phyloP scores from a whole-genome alignment of 768 basidiomycete species.

The Tricholoma flavovirens region DNA sequence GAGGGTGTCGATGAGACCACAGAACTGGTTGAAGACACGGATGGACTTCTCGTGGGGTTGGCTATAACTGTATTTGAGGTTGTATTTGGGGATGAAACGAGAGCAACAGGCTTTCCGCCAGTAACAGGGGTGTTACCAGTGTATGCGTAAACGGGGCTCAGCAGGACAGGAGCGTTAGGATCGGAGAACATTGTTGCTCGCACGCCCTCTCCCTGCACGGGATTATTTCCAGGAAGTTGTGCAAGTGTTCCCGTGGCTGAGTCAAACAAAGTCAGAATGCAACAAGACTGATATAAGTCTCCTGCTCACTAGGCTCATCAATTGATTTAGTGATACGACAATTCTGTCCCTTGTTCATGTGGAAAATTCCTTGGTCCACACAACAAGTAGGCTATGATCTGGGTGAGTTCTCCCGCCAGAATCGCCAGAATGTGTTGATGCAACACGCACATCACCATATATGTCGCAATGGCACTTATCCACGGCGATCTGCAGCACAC shows the following conservation, averaged over 20 bases:
- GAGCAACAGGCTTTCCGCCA: conserved; percentile 25
- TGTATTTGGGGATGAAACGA: not conserved
- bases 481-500: conserved; percentile 49
- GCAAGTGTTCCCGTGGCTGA: conserved; percentile 41
- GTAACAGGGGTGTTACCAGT: conserved; percentile 35
- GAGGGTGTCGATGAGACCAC: not conserved
- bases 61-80: not conserved
- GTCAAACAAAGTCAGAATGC: conserved; percentile 3
- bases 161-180: conserved; percentile 30
- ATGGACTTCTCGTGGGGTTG: not conserved
- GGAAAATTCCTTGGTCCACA: conserved; percentile 38
- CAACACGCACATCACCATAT: conserved; percentile 35
- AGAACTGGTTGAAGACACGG: not conserved
- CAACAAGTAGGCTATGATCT: conserved; percentile 36
- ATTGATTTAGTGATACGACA: conserved; percentile 43
- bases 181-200: conserved; percentile 29
- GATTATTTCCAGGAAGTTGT: conserved; percentile 51
- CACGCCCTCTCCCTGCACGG: conserved; percentile 34
- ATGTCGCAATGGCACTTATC: conserved; percentile 45
- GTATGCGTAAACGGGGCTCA: conserved; percentile 43
- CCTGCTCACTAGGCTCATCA: conserved; percentile 40
- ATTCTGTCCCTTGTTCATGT: conserved; percentile 30
- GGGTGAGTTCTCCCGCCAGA: conserved; percentile 1
- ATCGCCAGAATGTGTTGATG: not conserved
- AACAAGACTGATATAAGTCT: not conserved